phyloP scores from a whole-genome alignment of 2,329 filamentous ascomycete genomes.

The Plenodomus lindquistii region DNA sequence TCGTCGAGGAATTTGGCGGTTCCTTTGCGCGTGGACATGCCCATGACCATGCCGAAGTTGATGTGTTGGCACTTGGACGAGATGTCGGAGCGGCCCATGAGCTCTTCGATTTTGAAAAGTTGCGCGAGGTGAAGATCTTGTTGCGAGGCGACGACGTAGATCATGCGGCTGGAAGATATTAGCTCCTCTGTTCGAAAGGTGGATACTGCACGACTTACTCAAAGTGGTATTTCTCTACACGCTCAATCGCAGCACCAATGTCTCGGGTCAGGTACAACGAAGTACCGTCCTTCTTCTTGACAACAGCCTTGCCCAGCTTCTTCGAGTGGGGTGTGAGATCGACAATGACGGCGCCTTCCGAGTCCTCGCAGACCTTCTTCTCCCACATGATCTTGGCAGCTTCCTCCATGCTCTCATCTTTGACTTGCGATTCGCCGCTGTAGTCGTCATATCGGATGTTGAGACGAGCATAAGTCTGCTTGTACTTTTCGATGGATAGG shows the following conservation, averaged over 20 bases:
- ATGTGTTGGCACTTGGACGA: slow-evolving; percentile 64
- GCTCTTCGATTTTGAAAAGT: slow-evolving; percentile 66
- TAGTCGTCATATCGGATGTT: slow-evolving; percentile 70
- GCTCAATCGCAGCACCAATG: slow-evolving; percentile 67
- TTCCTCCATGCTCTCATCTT: slow-evolving; percentile 63
- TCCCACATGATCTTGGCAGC: slow-evolving; percentile 64
- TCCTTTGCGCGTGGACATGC: slow-evolving; percentile 67
- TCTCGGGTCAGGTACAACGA: slow-evolving; percentile 71
- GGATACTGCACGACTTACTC: slow-evolving; percentile 44
- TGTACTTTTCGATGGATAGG: slow-evolving; percentile 66
- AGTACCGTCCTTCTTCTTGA: slow-evolving; percentile 69
- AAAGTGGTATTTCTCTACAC: slow-evolving; percentile 64
- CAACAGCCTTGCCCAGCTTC: slow-evolving; percentile 68
- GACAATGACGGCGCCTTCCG: slow-evolving; percentile 68
- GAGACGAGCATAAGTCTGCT: slow-evolving; percentile 64
- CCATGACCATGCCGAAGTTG: slow-evolving; percentile 69
- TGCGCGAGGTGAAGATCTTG: slow-evolving; percentile 68
- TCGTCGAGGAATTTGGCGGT: slow-evolving; percentile 58
- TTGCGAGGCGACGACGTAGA: slow-evolving; percentile 67
- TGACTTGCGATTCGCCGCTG: slow-evolving; percentile 70
- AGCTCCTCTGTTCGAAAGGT: not conserved
- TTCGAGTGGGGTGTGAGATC: slow-evolving; percentile 72
- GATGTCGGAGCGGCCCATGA: slow-evolving; percentile 64
- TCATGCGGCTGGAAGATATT: slow-evolving; percentile 56
- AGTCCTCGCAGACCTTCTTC: slow-evolving; percentile 64